A percentile compares a stretch with the other conserved stretches of the same genome.
phyloP scores from a whole-genome alignment of 208 protist species.

The Leishmania tropica region DNA sequence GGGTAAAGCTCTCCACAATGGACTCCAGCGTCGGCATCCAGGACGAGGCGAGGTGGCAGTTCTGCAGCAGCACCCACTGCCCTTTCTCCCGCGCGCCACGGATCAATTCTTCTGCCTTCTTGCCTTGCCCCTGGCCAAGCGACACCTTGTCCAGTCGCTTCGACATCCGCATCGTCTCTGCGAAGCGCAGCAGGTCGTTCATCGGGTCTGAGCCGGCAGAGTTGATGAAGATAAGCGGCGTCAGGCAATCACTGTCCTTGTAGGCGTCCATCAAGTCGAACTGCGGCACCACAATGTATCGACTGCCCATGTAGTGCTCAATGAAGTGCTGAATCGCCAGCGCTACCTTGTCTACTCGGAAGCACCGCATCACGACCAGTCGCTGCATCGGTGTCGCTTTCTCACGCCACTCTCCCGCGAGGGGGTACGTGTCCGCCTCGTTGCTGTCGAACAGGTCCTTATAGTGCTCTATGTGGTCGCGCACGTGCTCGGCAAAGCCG shows the following conservation, averaged over 20 bases:
- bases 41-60: slow-evolving; percentile 96
- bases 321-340: slow-evolving; percentile 95
- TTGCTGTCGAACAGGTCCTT: slow-evolving; percentile 93
- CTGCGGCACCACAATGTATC: slow-evolving; percentile 95
- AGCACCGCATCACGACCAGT: slow-evolving; percentile 93
- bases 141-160: slow-evolving; percentile 96
- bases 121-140: slow-evolving; percentile 97
- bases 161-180: slow-evolving; percentile 93
- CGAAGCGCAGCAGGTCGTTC: slow-evolving; percentile 95
- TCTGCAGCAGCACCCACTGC: slow-evolving; percentile 97
- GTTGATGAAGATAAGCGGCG: slow-evolving; percentile 98
- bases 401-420: slow-evolving; percentile 84
- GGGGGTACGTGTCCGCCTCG: slow-evolving; percentile 70
- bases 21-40: slow-evolving; percentile 95
- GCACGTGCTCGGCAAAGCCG: slow-evolving; percentile 92
- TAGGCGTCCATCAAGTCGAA: slow-evolving; percentile 95
- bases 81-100: slow-evolving; percentile 81
- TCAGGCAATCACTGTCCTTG: slow-evolving; percentile 92
- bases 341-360: slow-evolving; percentile 97
- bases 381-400: slow-evolving; percentile 92
- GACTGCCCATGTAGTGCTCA: slow-evolving; percentile 88
- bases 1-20: slow-evolving; percentile 94
- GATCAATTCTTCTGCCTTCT: slow-evolving; percentile 93
- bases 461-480: slow-evolving; percentile 76
- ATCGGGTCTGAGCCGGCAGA: slow-evolving; percentile 96